Percentiles rank a stretch among this genome's conserved stretches.
Conservation (phyloP, 2,329 filamentous ascomycete species). For the Venturia carpophila region DNA sequence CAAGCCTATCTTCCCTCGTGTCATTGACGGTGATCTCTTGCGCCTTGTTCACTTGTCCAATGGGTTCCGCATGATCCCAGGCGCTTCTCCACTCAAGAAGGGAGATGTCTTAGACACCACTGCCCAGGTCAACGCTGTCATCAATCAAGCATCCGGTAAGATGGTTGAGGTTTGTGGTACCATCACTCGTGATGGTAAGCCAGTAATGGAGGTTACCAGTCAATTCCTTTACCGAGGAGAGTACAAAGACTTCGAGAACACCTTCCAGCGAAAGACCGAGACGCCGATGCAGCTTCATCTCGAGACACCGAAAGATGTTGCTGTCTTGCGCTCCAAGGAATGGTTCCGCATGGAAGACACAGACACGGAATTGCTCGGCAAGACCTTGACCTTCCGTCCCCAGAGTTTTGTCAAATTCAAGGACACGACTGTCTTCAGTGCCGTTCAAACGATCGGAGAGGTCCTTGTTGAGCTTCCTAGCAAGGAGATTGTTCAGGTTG, state of each 20-base stretch:
- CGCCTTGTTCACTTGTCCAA: conserved; percentile 97
- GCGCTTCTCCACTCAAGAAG: conserved; percentile 90
- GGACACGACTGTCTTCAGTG: conserved; percentile 86
- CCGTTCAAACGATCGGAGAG: conserved; percentile 83
- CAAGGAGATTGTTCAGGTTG: conserved; percentile 95
- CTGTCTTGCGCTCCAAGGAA: conserved; percentile 90
- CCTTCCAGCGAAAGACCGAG: conserved; percentile 95
- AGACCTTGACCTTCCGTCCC: conserved; percentile 93
- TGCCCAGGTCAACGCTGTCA: conserved; percentile 91
- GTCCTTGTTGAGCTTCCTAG: conserved; percentile 90
- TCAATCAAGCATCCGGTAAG: conserved; percentile 97
- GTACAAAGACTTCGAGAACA: conserved; percentile 94
- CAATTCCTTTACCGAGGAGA: conserved; percentile 94
- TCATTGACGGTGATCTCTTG: conserved; percentile 89
- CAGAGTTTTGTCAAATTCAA: conserved; percentile 89
- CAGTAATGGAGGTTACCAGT: conserved; percentile 97
- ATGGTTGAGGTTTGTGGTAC: conserved; percentile 99
- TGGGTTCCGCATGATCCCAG: conserved; percentile 95
- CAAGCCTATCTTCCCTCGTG: conserved; percentile 96
- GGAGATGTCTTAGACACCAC: conserved; percentile 88
- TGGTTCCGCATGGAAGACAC: conserved; percentile 88
- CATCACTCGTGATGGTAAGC: conserved; percentile 70
- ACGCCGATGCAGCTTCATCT: conserved; percentile 91
- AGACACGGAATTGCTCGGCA: conserved; percentile 79
- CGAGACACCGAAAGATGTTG: conserved; percentile 80